Evolutionary conservation across 2,329 filamentous ascomycete species (phyloP).

Genomic region (Catunica adiposa): DNA sequence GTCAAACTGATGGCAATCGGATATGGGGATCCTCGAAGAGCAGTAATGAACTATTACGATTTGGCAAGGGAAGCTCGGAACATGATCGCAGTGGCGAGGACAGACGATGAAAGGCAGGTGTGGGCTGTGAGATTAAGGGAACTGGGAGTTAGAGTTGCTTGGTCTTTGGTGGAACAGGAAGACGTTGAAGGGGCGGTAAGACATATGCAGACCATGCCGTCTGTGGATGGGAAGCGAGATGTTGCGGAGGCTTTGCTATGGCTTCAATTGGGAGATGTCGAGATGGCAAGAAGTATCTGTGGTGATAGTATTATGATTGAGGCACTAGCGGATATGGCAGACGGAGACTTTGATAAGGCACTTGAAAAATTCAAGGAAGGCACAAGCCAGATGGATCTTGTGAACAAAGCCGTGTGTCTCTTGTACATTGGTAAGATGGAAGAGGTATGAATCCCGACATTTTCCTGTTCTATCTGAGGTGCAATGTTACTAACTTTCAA

Average conservation of each 20-base stretch:
- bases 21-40: constrained; percentile 67
- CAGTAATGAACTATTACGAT: constrained; percentile 83
- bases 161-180: constrained; percentile 67
- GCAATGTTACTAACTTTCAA: neutral
- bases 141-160: constrained; percentile 50
- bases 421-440: constrained; percentile 65
- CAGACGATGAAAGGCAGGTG: constrained; percentile 38
- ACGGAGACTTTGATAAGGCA: constrained; percentile 47
- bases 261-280: constrained; percentile 62
- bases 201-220: constrained; percentile 47
- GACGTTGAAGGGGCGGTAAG: constrained; percentile 65
- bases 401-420: constrained; percentile 72
- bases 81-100: constrained; percentile 31
- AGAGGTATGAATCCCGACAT: constrained; percentile 33
- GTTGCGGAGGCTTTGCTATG: constrained; percentile 49
- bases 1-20: constrained; percentile 74
- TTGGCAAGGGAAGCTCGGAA: constrained; percentile 61
- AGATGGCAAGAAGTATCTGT: constrained; percentile 38
- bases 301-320: constrained; percentile 34
- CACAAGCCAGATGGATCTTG: constrained; percentile 51
- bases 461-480: neutral
- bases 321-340: constrained; percentile 62
- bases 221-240: constrained; percentile 25
- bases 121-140: constrained; percentile 64
- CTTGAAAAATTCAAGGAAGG: constrained; percentile 23